Base-by-base conservation (phyloP, 805 yeast genomes). In the Saturnispora mendoncae region DNA sequence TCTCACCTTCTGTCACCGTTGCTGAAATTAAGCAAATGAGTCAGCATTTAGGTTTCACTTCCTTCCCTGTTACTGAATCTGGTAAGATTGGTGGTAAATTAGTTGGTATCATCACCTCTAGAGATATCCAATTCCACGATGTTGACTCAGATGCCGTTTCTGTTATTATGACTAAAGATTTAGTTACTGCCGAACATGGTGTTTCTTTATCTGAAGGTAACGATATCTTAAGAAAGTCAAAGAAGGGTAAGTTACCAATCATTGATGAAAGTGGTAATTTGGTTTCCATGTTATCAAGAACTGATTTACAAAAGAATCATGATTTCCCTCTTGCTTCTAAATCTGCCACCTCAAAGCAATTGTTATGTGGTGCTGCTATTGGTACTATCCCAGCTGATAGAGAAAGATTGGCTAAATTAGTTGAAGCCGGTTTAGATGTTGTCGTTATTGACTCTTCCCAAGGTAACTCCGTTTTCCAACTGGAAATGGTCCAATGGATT, bases 291-390 rank as follows among this genome's bases (percentile, higher is more conserved):
- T 71, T 92, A 51, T 86, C 97, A 31, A 83, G 95, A 72, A 86
- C 96, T 47, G 98, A 92, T 68, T 79, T 92, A 70, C 94, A 86
- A 74, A 92, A 92, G 76, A 92, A 92, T 70, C 81, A 82, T 69
- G 74, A 76, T 62, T 92, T 74, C 73, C 98, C 98, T 55, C 71
- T 79, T 51, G 98, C 98, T 43, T 87, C 97, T 51, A 92, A 92
- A 71, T 84, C 95, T 28, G 80, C 80, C 57, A 71, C 79, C 54
- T 84, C 97, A 41, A 92, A 92, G 74, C 98, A 92, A 72, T 76
- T 92, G 62, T 74, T 92, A 58, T 86, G 95, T 76, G 98, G 97
- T 75, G 98, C 98, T 55, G 94, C 98, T 50, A 78, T 92, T 60
- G 98, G 98, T 67, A 92, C 98, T 50, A 71, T 94, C 48, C 82